phyloP scores from a whole-genome alignment of 1,284 basidiomycete genomes.

The Paramarasmius palmivorus region DNA sequence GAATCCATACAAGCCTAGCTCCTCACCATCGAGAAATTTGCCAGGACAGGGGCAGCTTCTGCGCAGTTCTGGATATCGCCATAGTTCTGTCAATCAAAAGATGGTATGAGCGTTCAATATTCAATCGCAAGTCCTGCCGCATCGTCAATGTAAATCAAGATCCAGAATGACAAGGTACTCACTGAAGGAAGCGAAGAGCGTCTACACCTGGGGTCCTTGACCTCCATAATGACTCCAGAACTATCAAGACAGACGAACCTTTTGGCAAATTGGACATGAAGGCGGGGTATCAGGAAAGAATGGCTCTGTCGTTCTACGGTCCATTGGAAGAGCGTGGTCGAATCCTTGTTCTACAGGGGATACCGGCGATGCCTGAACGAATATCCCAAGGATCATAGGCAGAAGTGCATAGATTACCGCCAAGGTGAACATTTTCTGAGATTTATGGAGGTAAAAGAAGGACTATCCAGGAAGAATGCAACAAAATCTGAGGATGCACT shows the following conservation, averaged over 20 bases:
- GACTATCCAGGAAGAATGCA: too few species aligned
- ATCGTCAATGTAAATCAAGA: neutral
- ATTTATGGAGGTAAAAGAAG: too few species aligned
- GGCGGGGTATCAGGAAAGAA: constrained; percentile 16
- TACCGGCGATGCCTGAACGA: constrained; percentile 13
- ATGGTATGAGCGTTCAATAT: neutral
- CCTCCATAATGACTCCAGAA: neutral
- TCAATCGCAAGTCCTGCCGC: neutral
- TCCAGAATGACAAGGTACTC: neutral
- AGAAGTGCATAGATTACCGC: too few species aligned
- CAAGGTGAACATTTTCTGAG: neutral
- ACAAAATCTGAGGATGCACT: too few species aligned
- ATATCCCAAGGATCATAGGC: neutral
- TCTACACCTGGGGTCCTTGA: neutral
- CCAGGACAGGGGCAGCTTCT: constrained; percentile 54
- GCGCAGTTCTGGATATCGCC: constrained; percentile 55
- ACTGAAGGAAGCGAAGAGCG: neutral
- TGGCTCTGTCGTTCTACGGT: constrained; percentile 12
- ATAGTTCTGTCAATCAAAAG: constrained; percentile 40
- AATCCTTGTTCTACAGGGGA: neutral
- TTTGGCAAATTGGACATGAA: constrained; percentile 17
- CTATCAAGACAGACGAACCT: constrained; percentile 1
- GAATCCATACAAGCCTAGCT: constrained; percentile 19
- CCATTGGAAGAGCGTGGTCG: neutral
- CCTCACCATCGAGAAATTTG: constrained; percentile 54